phyloP scores from a whole-genome alignment of 495 filamentous ascomycete species.

The Xylona heveae region DNA sequence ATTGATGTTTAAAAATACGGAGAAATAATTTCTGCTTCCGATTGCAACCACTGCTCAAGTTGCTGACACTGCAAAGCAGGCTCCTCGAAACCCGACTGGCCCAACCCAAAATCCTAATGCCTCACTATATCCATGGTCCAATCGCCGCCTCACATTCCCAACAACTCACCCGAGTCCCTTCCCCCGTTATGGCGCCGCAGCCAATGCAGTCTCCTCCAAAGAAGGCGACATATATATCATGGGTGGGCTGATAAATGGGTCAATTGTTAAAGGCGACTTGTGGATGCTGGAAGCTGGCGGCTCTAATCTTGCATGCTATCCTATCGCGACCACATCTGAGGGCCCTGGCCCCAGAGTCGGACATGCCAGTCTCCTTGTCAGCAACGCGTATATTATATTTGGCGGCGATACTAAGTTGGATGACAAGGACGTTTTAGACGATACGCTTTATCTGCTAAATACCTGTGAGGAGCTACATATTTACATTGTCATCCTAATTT shows the following conservation, averaged over 20 bases:
- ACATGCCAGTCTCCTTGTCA: constrained; percentile 83
- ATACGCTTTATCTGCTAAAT: constrained; percentile 91
- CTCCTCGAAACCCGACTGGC: constrained; percentile 13
- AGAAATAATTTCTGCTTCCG: not conserved
- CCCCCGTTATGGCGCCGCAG: constrained; percentile 89
- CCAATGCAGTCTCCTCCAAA: constrained; percentile 80
- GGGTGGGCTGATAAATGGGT: constrained; percentile 86
- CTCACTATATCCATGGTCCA: constrained; percentile 88
- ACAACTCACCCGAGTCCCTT: constrained; percentile 72
- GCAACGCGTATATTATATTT: constrained; percentile 98
- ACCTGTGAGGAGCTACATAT: constrained; percentile 48
- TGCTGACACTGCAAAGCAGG: not conserved
- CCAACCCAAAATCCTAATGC: constrained; percentile 22
- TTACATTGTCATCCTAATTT: not conserved
- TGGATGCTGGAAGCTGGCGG: constrained; percentile 90
- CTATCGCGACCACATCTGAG: constrained; percentile 75
- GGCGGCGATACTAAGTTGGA: constrained; percentile 96
- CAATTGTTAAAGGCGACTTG: constrained; percentile 86
- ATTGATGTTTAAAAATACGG: not conserved
- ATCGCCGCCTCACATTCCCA: constrained; percentile 68
- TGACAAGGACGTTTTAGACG: constrained; percentile 73
- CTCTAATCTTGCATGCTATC: constrained; percentile 73
- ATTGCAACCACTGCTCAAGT: not conserved
- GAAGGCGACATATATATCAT: constrained; percentile 97
- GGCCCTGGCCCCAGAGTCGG: constrained; percentile 91